Base-by-base conservation (phyloP, 495 filamentous ascomycete genomes). In the Aspergillus kassunensis region DNA sequence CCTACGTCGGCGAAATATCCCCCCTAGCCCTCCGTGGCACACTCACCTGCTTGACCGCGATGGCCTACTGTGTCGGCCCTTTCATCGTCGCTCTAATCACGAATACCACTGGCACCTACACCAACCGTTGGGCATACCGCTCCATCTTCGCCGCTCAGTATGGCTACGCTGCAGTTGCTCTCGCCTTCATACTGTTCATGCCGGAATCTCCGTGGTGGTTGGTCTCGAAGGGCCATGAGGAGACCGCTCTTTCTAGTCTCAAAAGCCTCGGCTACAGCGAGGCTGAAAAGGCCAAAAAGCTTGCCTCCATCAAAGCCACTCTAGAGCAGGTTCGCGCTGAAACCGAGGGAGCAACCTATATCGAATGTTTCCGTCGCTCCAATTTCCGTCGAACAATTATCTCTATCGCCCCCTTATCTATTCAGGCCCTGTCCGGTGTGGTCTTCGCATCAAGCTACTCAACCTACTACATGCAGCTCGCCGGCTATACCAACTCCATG, bases 121-220 rank as follows among this genome's bases (percentile, higher is more conserved):
- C 39, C 18, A 44, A 11, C 3, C 40, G 25, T 20, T 51, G 49
- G 49, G 49, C 49, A 15, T 51, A 51, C 29, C 39, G 40, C 11
- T 18, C 39, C 3, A 18, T 51, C 23, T 51, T 51, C 39, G 40
- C 31, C 19, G 39, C 49, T 7, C 49, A 51, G 16, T 51, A 43
- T 33, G 49, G 39, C 40, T 44, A 23, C 29, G 29, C 39, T 30
- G 39, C 8, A 39, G 16, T 44, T 13, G 49, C 39, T 11, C 39
- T 51, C 7, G 19, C 40, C 0, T 9, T 44, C 15, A 36, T 43
- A 29, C 12, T 31, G 30, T 44, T 51, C 30, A 44, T 51, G 57
- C 60, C 60, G 33, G 60, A 63, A 35, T 63, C 60, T 7, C 57
- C 58, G 4, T 58, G 55, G 63, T 59, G 57, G 57, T 44, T 63